A percentile compares a stretch with the other conserved stretches of the same genome.
These are phyloP conservation scores for Gossypium turneri DNA, from an alignment of 345 rosid species.

Conservation along the genomic window DNA sequence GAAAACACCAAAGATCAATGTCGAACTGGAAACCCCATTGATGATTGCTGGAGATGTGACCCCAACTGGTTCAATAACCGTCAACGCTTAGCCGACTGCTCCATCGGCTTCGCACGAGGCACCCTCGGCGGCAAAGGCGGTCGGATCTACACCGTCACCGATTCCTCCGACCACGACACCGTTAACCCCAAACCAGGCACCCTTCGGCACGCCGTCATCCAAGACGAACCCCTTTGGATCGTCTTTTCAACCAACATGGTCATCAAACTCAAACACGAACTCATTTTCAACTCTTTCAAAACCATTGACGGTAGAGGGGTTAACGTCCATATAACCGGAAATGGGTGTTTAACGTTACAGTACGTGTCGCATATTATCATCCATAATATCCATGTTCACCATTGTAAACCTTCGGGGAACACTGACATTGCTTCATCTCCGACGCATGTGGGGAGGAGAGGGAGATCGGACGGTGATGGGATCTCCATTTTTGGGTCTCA, in stretches of 20 bases:
- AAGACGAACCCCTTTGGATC: constrained; percentile 83
- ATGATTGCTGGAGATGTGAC: constrained; percentile 84
- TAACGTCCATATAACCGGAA: constrained; percentile 57
- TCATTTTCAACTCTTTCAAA: constrained; percentile 73
- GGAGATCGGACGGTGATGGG: constrained; percentile 88
- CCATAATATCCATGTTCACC: constrained; percentile 73
- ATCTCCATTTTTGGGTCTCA: constrained; percentile 69
- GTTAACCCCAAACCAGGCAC: constrained; percentile 86
- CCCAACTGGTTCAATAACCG: constrained; percentile 67
- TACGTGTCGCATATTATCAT: constrained; percentile 72
- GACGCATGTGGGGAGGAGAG: constrained; percentile 61
- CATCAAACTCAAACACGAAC: constrained; percentile 76
- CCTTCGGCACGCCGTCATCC: constrained; percentile 82
- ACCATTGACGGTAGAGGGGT: constrained; percentile 91
- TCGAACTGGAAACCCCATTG: constrained; percentile 73
- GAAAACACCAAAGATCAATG: constrained; percentile 36
- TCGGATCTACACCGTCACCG: constrained; percentile 78
- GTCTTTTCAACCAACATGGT: constrained; percentile 62
- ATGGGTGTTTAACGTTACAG: constrained; percentile 81
- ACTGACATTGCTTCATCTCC: constrained; percentile 68
- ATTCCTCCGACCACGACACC: constrained; percentile 79
- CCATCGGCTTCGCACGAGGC: constrained; percentile 70
- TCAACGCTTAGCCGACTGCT: constrained; percentile 69
- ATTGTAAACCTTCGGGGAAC: constrained; percentile 84
- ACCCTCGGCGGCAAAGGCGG: constrained; percentile 82